A percentile compares a stretch with the other conserved stretches of the same genome.
phyloP scores from a whole-genome alignment of 805 yeast genomes.

The Saccharomyces mikatae region DNA sequence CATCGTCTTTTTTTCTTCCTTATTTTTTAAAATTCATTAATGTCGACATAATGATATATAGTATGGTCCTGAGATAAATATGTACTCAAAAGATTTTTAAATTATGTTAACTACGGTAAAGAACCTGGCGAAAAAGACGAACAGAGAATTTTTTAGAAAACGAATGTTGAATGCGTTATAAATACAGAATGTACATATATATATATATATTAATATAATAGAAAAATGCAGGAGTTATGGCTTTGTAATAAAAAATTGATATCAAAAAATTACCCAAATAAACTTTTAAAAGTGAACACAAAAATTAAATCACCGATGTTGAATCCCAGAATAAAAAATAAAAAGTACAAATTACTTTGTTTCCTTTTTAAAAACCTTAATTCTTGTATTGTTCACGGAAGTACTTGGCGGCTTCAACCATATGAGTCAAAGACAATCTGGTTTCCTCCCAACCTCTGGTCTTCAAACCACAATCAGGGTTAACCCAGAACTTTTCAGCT shows the following conservation, averaged over 20 bases:
- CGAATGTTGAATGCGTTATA: conserved; percentile 34
- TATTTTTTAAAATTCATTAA: not conserved
- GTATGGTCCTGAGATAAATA: not conserved
- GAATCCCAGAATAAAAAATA: conserved; percentile 18
- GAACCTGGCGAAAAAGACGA: no score
- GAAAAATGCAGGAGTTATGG: conserved; percentile 6
- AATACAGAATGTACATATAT: conserved; percentile 9
- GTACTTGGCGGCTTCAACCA: conserved; percentile 98
- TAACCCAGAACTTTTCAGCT: conserved; percentile 97
- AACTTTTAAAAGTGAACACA: conserved; percentile 4
- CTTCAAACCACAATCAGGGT: conserved; percentile 99
- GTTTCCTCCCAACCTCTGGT: conserved; percentile 99
- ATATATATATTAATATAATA: conserved; percentile 3
- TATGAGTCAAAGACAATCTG: conserved; percentile 87
- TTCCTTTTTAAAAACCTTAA: conserved; percentile 7
- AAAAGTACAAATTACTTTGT: conserved; percentile 19
- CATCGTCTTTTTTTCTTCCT: not conserved
- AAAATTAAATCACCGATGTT: conserved; percentile 25
- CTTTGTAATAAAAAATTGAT: not conserved
- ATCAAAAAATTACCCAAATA: conserved; percentile 2
- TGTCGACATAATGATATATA: not conserved
- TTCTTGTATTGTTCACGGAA: conserved; percentile 59
- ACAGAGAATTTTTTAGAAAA: conserved; percentile 1
- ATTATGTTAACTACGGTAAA: no score
- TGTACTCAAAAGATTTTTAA: no score